Conservation (phyloP, 768 basidiomycete species). For the Thelephora aurantiotincta region DNA sequence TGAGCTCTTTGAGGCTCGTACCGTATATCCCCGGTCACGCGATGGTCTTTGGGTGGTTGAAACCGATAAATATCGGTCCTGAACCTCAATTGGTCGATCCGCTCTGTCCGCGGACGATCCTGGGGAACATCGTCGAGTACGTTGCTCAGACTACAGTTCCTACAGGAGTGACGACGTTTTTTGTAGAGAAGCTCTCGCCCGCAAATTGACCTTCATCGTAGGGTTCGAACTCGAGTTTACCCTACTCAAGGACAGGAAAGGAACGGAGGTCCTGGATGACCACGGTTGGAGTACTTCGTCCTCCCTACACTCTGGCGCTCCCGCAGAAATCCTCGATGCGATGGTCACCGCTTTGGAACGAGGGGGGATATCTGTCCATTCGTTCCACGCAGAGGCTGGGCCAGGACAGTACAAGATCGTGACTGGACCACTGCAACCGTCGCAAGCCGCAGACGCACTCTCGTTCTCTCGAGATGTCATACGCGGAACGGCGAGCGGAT, state of each 20-base stretch:
- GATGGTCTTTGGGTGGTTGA: conserved; percentile 54
- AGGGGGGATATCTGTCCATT: conserved; percentile 45
- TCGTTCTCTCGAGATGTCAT: conserved; percentile 58
- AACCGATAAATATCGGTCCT: conserved; percentile 25
- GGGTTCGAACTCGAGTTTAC: conserved; percentile 64
- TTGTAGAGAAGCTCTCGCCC: conserved; percentile 20
- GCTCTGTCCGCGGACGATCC: conserved; percentile 43
- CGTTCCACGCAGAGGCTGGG: conserved; percentile 58
- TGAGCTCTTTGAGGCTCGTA: conserved; percentile 36
- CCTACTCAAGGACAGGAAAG: conserved; percentile 36
- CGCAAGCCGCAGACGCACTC: conserved; percentile 55
- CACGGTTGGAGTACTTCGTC: conserved; percentile 33
- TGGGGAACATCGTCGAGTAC: conserved; percentile 39
- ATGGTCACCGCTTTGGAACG: conserved; percentile 35
- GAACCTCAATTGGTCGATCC: conserved; percentile 25
- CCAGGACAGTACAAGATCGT: conserved; percentile 64
- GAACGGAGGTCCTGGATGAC: conserved; percentile 28
- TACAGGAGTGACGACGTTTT: background rate
- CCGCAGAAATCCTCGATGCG: conserved; percentile 34
- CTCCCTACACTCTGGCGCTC: conserved; percentile 31
- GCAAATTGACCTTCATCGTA: conserved; percentile 37
- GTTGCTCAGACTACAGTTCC: conserved; percentile 7
- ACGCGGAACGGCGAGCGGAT: conserved; percentile 43
- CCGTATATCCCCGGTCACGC: conserved; percentile 48
- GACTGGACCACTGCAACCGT: conserved; percentile 50